Evolutionary conservation across 257 asterid genomes (phyloP).

Genomic region (Vinca minor): DNA sequence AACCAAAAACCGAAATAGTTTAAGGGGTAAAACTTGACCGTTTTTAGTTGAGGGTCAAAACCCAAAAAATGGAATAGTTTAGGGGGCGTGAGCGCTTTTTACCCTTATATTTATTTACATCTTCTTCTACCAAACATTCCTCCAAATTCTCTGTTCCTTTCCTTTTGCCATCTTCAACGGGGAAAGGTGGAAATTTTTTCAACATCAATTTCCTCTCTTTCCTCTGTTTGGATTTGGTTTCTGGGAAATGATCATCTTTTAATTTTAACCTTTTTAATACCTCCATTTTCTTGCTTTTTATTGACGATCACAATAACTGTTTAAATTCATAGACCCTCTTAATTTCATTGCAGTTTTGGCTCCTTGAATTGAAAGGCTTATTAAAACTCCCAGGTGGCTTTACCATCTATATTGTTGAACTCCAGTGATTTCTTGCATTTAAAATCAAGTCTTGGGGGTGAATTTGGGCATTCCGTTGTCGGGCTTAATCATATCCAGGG

Average conservation of each 20-base stretch:
- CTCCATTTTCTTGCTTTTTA: slow-evolving; percentile 2
- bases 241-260: not conserved
- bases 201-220: slow-evolving; percentile 3
- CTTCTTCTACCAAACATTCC: slow-evolving; percentile 9
- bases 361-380: not conserved
- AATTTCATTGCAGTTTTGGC: not conserved
- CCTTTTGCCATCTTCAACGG: slow-evolving; percentile 29
- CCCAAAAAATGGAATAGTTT: too few species aligned
- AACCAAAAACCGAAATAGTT: too few species aligned
- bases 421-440: slow-evolving; percentile 1
- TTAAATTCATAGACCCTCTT: slow-evolving; percentile 11
- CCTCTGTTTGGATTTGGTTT: slow-evolving; percentile 6
- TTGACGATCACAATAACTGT: slow-evolving; percentile 1
- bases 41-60: too few species aligned
- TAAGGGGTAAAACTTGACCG: too few species aligned
- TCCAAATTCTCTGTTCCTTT: slow-evolving; percentile 24
- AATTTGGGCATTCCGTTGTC: not conserved
- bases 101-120: not conserved
- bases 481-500: not conserved
- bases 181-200: slow-evolving; percentile 13
- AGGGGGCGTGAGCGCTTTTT: too few species aligned
- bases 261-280: not conserved
- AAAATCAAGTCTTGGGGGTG: slow-evolving; percentile 1
- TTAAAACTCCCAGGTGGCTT: slow-evolving; percentile 8
- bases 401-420: slow-evolving; percentile 7